Percentiles rank a stretch among this genome's conserved stretches.
These are phyloP conservation scores for Salvia rosmarinus DNA, from an alignment of 257 asterid genomes.

Conservation along the genomic window DNA sequence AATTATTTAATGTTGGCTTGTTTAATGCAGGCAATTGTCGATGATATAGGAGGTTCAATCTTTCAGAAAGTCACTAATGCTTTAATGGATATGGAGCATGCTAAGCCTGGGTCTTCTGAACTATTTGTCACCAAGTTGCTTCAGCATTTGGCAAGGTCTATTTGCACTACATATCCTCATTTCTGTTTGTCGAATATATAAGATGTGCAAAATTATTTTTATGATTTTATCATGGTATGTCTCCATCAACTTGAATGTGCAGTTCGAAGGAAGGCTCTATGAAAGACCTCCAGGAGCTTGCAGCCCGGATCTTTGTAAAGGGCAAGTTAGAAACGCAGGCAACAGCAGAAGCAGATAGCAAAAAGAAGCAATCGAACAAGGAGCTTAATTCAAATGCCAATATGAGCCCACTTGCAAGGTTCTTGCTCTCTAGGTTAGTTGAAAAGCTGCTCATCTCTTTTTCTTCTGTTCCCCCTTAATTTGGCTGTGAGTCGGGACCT, in stretches of 20 bases:
- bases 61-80: slow-evolving; percentile 64
- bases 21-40: slow-evolving; percentile 56
- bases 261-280: slow-evolving; percentile 85
- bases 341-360: slow-evolving; percentile 61
- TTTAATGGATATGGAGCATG: slow-evolving; percentile 77
- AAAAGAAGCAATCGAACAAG: slow-evolving; percentile 71
- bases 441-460: neutral
- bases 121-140: slow-evolving; percentile 74
- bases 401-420: slow-evolving; percentile 95
- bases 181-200: neutral
- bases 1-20: neutral
- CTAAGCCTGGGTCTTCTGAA: slow-evolving; percentile 80
- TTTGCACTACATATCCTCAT: slow-evolving; percentile 25
- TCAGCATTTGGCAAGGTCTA: slow-evolving; percentile 83
- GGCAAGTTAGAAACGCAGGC: slow-evolving; percentile 63
- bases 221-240: slow-evolving; percentile 13
- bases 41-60: slow-evolving; percentile 63
- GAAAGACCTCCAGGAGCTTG: slow-evolving; percentile 83
- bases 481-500: neutral
- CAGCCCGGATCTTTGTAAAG: slow-evolving; percentile 59
- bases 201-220: slow-evolving; percentile 9
- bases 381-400: slow-evolving; percentile 76
- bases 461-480: neutral
- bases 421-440: slow-evolving; percentile 96
- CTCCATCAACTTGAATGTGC: slow-evolving; percentile 42